Base-by-base conservation (phyloP, 2,329 filamentous ascomycete genomes). In the Pseudogymnoascus destructans region DNA sequence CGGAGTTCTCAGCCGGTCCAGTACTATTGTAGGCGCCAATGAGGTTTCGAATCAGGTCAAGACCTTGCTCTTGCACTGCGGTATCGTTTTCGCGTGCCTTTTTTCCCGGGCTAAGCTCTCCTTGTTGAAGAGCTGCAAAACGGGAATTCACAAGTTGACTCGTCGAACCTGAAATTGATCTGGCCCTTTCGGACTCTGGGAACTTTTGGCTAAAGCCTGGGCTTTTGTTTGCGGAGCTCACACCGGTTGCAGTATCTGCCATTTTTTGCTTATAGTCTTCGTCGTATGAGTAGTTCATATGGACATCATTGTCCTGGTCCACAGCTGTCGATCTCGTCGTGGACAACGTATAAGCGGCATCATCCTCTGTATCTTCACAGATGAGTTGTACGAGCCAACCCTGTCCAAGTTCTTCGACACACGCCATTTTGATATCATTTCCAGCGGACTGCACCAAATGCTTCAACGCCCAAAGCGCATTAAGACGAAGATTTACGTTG, bases 401-500 rank as follows among this genome's bases (percentile, higher is more conserved):
- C 0, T 88, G 80, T 7, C 84, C 84, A 3, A 97, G 77, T 66
- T 87, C 83, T 55, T 91, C 83, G 10, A 97, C 73, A 60, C 89
- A 89, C 54, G 80, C 79, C 66, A 86, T 85, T 71, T 93, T 95
- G 63, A 87, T 75, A 10, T 85, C 79, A 46, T 85, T 82, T 15
- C 79, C 79, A 5, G 87, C 81, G 19, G 82, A 84, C 62, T 87
- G 79, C 2, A 95, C 85, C 55, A 96, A 79, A 71, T 97, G 89
- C 69, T 97, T 97, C 59, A 98, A 74, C 5, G 90, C 89, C 92
- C 93, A 98, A 1, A 98, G 73, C 19, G 91, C 90, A 65, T 93
- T 90, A 23, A 95, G 77, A 21, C 89, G 82, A 57, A 97, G 75
- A 52, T 84, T 81, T n/a, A 86, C 80, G 66, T 92, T 87, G 52